phyloP scores from a whole-genome alignment of 1,284 basidiomycete species.

The Pholiota adiposa region DNA sequence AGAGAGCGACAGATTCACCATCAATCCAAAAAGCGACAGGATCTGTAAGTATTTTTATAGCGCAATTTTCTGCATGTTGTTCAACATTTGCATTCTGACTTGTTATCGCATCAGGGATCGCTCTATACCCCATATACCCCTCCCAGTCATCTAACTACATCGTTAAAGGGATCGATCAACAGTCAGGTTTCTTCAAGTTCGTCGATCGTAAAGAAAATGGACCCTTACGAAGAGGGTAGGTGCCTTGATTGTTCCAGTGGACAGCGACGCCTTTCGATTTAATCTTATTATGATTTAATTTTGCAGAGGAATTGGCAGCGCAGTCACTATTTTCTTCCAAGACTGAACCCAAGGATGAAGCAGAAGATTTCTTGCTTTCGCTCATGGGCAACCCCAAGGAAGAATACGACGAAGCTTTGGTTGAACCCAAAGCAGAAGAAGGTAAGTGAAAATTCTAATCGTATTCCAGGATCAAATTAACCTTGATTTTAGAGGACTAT shows the following conservation, averaged over 20 bases:
- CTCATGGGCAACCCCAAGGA: not conserved
- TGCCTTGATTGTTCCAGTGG: not conserved
- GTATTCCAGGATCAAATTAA: not conserved
- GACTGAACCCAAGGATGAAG: constrained; percentile 13
- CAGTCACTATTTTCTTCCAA: constrained; percentile 12
- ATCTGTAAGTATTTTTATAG: not conserved
- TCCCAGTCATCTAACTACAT: not conserved
- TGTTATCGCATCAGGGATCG: not conserved
- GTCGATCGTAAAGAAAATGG: constrained; percentile 20
- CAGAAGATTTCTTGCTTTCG: constrained; percentile 17
- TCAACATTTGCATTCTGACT: not conserved
- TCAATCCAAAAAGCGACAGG: not conserved
- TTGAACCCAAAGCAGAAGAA: not conserved
- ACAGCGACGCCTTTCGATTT: not conserved
- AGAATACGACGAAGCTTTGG: not conserved
- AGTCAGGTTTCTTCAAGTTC: not conserved
- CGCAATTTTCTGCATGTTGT: not conserved
- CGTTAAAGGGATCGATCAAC: not conserved
- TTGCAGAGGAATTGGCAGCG: constrained; percentile 15
- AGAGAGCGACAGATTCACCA: not conserved
- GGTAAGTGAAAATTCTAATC: not conserved
- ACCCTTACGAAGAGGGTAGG: constrained; percentile 30
- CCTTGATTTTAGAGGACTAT: constrained; percentile 9
- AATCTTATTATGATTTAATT: not conserved
- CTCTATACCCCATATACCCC: not conserved